Base-by-base conservation (phyloP, 1,284 basidiomycete species). In the Pseudozyma tsukubaensis region DNA sequence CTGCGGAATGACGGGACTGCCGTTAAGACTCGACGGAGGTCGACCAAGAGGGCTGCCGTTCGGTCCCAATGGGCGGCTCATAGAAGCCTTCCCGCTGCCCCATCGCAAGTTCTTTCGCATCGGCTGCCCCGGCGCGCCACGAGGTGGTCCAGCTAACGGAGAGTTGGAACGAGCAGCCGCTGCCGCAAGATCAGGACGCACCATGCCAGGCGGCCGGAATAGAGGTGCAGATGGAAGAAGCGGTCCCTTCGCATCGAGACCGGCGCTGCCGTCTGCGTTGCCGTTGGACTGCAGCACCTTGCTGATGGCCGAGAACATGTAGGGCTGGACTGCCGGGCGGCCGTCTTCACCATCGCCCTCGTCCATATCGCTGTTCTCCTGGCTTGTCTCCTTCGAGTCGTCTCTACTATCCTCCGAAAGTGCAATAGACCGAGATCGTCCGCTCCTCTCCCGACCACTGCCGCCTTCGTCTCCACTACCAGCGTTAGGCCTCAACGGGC, bases 21-120 rank as follows among this genome's bases (percentile, higher is more conserved):
- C 67, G 18, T 68, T 64, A 29, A 63, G 59, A 42, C 60, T 52
- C 12, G 62, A n/a, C 24, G 60, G 51, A 13, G 72, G 55, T 21
- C 68, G 72, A 2, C 54, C 64, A 0, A 67, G 24, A 3, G 72
- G 72, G 40, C 72, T 75, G 35, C 58, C 60, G 43, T 64, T 66
- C n/a, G 60, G 71, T 12, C 71, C 70, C 45, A 81, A 11, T 0
- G 72, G 74, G 0, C 81, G 73, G 47, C 80, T 81, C 13, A 58
- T 42, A 18, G 80, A 81, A 7, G 75, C 69, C 52, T 83, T 83
- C 24, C 82, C 82, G 49, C 67, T 81, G 29, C 82, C 82, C 82
- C 82, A 83, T 5, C 82, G 71, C 32, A 83, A 47, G 47, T 83
- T 83, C 68, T 76, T 82, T 24, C 82, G 78, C 58, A 78, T 78